These are phyloP conservation scores for Ascochyta lentis DNA, from an alignment of 2,329 filamentous ascomycete species.

Conservation along the genomic window DNA sequence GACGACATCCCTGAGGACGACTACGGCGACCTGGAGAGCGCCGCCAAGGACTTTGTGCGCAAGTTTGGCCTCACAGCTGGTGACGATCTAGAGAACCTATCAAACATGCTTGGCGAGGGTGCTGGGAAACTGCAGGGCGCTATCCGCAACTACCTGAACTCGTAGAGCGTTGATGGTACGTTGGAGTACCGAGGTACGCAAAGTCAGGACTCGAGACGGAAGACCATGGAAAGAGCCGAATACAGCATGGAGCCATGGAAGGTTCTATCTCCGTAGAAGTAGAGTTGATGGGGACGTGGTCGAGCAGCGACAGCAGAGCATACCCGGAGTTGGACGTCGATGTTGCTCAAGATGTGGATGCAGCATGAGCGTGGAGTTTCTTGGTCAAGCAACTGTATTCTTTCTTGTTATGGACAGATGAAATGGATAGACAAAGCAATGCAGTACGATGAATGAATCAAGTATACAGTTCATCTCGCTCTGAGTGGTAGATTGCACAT, in stretches of 20 bases:
- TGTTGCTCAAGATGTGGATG: neutral
- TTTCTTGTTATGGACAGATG: neutral
- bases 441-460: neutral
- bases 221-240: neutral
- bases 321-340: neutral
- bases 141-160: constrained; percentile 50
- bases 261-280: constrained; percentile 1
- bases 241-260: constrained; percentile 12
- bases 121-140: constrained; percentile 78
- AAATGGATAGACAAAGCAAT: constrained; percentile 13
- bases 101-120: constrained; percentile 82
- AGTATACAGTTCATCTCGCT: neutral
- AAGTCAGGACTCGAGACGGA: neutral
- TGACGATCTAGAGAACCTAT: constrained; percentile 92
- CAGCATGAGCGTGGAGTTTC: constrained; percentile 6
- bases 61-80: constrained; percentile 95
- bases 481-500: neutral
- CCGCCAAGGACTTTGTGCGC: constrained; percentile 93
- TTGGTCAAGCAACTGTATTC: neutral
- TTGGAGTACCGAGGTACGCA: neutral
- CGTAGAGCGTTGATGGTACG: constrained; percentile 30
- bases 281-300: neutral
- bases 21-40: constrained; percentile 90
- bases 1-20: constrained; percentile 74
- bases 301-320: neutral